These are phyloP conservation scores for Evernia prunastri DNA, from an alignment of 495 filamentous ascomycete genomes.

Conservation along the genomic window DNA sequence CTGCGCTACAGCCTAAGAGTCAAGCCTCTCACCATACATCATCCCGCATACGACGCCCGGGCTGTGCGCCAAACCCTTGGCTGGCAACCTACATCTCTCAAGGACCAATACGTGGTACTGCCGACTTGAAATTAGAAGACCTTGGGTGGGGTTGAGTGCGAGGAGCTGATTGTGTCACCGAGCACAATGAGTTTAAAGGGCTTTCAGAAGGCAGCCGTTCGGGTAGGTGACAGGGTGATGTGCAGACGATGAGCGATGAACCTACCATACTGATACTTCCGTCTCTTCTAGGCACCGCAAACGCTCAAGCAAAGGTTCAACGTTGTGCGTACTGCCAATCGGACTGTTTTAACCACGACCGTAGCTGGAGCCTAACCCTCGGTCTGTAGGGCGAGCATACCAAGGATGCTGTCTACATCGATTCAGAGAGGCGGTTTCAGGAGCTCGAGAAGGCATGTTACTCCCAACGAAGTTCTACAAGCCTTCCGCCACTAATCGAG, in stretches of 20 bases:
- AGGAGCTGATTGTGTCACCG: neutral
- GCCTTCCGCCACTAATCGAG: constrained; percentile 18
- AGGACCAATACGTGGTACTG: neutral
- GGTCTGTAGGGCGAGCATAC: constrained; percentile 66
- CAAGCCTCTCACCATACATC: constrained; percentile 2
- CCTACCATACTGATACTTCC: neutral
- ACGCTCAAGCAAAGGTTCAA: constrained; percentile 87
- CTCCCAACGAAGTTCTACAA: neutral
- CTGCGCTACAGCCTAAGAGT: neutral
- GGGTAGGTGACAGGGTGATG: constrained; percentile 45
- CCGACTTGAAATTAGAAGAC: neutral
- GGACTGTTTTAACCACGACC: neutral
- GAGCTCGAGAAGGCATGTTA: constrained; percentile 66
- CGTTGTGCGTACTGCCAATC: constrained; percentile 44
- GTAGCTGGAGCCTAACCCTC: neutral
- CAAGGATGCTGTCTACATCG: constrained; percentile 89
- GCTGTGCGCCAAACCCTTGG: neutral
- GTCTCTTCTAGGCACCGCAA: constrained; percentile 66
- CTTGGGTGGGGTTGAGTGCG: neutral
- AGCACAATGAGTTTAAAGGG: constrained; percentile 92
- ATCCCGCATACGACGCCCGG: neutral
- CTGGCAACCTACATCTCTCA: neutral
- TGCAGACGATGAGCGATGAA: neutral
- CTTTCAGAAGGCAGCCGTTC: constrained; percentile 78
- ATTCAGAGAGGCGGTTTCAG: constrained; percentile 88